Conservation (phyloP, 176 grass and related monocot genomes). For the Ananas comosus region DNA sequence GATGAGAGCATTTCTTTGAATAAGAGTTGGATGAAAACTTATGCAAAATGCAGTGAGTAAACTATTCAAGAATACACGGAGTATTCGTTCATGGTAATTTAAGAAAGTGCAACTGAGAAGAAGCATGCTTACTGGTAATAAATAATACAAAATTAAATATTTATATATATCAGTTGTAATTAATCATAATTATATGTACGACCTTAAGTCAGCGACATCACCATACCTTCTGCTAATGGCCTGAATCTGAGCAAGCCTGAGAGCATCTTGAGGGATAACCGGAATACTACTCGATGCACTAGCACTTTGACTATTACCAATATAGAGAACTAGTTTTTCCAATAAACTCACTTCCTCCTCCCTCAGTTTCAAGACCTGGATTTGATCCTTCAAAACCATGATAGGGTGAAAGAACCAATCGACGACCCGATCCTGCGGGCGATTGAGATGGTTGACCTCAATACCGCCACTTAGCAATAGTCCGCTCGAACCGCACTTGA, state of each 20-base stretch:
- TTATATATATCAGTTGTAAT: no score
- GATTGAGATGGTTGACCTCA: conserved; percentile 54
- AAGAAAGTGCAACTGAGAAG: no score
- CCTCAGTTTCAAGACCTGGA: conserved; percentile 47
- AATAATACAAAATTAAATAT: no score
- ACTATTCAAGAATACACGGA: no score
- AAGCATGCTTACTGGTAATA: no score
- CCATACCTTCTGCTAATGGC: conserved; percentile 79
- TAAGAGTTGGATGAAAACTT: no score
- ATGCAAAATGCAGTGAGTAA: no score
- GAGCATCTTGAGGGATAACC: conserved; percentile 33
- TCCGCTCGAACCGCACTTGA: conserved; percentile 45
- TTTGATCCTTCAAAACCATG: conserved; percentile 72
- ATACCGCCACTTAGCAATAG: conserved; percentile 45
- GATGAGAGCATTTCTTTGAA: no score
- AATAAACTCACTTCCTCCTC: conserved; percentile 63
- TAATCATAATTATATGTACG: no score
- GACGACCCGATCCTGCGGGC: conserved; percentile 59
- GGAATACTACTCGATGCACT: conserved; percentile 37
- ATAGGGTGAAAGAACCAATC: conserved; percentile 92
- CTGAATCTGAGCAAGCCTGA: conserved; percentile 69
- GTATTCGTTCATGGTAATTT: no score
- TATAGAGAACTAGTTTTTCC: conserved; percentile 46
- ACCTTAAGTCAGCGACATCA: neutral
- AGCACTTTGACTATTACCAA: conserved; percentile 24